Conservation (phyloP, 257 asterid species). For the Nicotiana obtusifolia region DNA sequence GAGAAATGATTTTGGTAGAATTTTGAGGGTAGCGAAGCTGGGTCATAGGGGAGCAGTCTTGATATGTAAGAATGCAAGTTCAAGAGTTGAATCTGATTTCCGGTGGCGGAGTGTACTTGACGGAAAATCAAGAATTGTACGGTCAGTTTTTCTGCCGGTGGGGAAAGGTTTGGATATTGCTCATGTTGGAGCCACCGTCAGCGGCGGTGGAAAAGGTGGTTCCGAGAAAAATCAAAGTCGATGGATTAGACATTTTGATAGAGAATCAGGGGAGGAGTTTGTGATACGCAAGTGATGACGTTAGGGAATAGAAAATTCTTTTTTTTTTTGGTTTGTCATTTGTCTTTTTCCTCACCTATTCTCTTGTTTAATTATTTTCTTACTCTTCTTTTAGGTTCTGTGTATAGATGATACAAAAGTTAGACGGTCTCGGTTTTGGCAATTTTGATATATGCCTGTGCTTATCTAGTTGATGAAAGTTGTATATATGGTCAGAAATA, state of each 20-base stretch:
- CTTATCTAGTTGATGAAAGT: background rate
- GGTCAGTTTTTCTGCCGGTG: constrained; percentile 74
- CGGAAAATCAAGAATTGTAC: constrained; percentile 50
- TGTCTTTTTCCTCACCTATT: too few species aligned
- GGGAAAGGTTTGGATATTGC: constrained; percentile 80
- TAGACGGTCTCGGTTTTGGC: background rate
- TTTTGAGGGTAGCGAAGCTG: constrained; percentile 49
- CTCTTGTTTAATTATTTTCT: background rate
- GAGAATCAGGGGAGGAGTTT: constrained; percentile 56
- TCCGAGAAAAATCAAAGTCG: constrained; percentile 22
- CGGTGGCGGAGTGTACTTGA: constrained; percentile 57
- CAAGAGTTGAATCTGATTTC: constrained; percentile 39
- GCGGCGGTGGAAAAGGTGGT: constrained; percentile 29
- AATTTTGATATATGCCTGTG: background rate
- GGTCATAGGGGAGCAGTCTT: constrained; percentile 78
- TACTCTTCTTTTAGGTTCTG: background rate
- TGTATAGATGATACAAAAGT: background rate
- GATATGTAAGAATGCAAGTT: constrained; percentile 67
- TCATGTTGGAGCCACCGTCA: constrained; percentile 51
- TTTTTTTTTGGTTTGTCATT: background rate
- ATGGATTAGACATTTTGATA: constrained; percentile 61
- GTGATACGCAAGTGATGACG: constrained; percentile 12
- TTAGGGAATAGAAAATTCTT: background rate
- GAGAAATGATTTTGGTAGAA: constrained; percentile 33
- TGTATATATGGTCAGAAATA: background rate